Evolutionary conservation across 2,329 filamentous ascomycete species (phyloP), one percentile per base, ranked within the genome.

Genomic region (Ceratocystiopsis sp.): DNA sequence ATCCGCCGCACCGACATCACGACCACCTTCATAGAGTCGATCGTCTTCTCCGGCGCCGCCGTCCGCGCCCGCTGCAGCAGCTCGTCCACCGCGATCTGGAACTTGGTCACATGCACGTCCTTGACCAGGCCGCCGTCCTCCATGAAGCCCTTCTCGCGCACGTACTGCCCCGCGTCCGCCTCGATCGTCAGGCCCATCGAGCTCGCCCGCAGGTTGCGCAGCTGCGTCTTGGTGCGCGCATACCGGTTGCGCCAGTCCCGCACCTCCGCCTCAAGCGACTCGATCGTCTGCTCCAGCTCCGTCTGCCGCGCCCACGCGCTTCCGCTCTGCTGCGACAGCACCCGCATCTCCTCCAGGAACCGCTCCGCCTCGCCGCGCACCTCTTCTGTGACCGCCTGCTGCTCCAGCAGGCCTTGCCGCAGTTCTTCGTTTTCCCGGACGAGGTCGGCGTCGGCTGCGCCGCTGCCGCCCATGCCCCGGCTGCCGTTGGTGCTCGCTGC

Each of bases 11-110:
- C 84, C 50, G 78, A 78, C 51, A 83, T 69, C 37, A 95, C 78
- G 25, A 95, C 85, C 44, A 73, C 66, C 59, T 93, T 94, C 78
- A 95, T 89, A 52, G 80, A 76, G 38, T 91, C 81, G 40, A 93
- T 77, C 33, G 91, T 78, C 50, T 74, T 73, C 38, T 80, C 73
- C 1, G 85, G 76, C 42, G 81, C 74, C n/a, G 81, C 75, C 33
- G 70, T 69, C 41, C 87, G 78, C 16, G 86, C 85, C 36, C 71
- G 73, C 49, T 80, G 80, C 34, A 98, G 68, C 35, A 96, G 69
- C 54, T 96, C 89, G 56, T 98, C 89, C 48, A 98, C 83, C 18
- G 86, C 75, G 47, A 96, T 80, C 59, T 98, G 91, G 65, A 94
- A 96, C 55, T 84, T 87, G 41, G 89, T 95, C 50, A 98, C 77